Percentiles rank a stretch among this genome's conserved stretches.
These are phyloP conservation scores for Rhytidhysteron rufulum DNA, from an alignment of 2,329 filamentous ascomycete species.

Conservation along the genomic window DNA sequence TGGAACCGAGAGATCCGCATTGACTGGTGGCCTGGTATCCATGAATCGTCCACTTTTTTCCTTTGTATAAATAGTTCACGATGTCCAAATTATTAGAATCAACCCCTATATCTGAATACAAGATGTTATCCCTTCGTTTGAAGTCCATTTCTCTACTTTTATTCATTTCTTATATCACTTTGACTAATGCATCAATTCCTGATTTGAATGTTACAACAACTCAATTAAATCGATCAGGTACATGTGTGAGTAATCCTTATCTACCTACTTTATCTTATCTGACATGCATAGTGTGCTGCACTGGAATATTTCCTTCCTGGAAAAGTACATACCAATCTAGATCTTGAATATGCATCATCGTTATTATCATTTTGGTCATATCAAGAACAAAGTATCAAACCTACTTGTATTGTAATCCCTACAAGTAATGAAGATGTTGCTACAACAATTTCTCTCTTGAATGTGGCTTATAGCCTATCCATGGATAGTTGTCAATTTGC, in stretches of 20 bases:
- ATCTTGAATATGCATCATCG: constrained; percentile 12
- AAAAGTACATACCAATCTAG: constrained; percentile 13
- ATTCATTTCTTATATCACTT: neutral
- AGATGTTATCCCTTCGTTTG: neutral
- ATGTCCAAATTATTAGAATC: too few relatives aligned
- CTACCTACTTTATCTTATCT: neutral
- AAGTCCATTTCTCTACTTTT: too few relatives aligned
- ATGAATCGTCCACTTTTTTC: too few relatives aligned
- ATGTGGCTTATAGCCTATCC: constrained; percentile 10
- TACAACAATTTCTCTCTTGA: constrained; percentile 14
- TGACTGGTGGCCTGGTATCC: too few relatives aligned
- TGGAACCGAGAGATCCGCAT: too few relatives aligned
- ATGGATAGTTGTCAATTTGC: constrained; percentile 17
- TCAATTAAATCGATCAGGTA: neutral
- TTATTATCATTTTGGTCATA: constrained; percentile 15
- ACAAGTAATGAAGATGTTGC: constrained; percentile 17
- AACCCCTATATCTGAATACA: too few relatives aligned
- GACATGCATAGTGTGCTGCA: constrained; percentile 11
- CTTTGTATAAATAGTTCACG: too few relatives aligned
- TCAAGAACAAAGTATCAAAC: constrained; percentile 15
- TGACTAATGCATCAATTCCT: neutral
- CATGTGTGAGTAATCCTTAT: neutral
- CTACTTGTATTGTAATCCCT: constrained; percentile 20
- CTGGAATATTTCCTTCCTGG: constrained; percentile 15
- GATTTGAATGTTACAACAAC: neutral